Evolutionary conservation across 768 basidiomycete genomes (phyloP).

Genomic region (Panaeolus cyanescens): DNA sequence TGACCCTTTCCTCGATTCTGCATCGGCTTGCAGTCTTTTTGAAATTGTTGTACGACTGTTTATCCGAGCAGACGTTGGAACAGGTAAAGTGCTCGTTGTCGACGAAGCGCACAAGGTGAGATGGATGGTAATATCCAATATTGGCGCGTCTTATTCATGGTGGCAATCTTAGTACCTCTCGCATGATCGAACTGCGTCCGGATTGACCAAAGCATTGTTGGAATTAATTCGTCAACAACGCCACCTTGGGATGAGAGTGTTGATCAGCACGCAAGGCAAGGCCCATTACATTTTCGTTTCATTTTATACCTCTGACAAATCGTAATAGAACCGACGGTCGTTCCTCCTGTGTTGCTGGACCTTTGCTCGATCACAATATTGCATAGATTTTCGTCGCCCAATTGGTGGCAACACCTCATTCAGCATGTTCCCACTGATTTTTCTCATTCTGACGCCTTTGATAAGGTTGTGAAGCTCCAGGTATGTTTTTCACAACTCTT

Average conservation of each 20-base stretch:
- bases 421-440: conserved; percentile 71
- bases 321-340: conserved; percentile 65
- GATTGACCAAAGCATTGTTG: conserved; percentile 59
- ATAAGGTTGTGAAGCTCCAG: conserved; percentile 64
- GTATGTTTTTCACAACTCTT: conserved; percentile 32
- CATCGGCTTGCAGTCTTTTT: conserved; percentile 68
- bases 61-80: conserved; percentile 56
- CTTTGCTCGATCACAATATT: conserved; percentile 66
- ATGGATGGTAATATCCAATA: neutral
- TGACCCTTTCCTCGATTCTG: conserved; percentile 71
- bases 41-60: conserved; percentile 71
- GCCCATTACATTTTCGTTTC: neutral
- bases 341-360: conserved; percentile 68
- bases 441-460: conserved; percentile 59
- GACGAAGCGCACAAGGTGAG: conserved; percentile 77
- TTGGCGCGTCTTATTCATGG: neutral
- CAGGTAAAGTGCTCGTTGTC: conserved; percentile 70
- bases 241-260: conserved; percentile 69
- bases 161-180: conserved; percentile 57
- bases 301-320: conserved; percentile 1
- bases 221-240: conserved; percentile 69
- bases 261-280: conserved; percentile 75
- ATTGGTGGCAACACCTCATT: conserved; percentile 73
- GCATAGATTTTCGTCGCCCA: conserved; percentile 74
- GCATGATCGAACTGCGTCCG: conserved; percentile 40